Evolutionary conservation across 75 land plant genomes (phyloP), one percentile per base, ranked within the genome.

Genomic region (Cupressus sempervirens): DNA sequence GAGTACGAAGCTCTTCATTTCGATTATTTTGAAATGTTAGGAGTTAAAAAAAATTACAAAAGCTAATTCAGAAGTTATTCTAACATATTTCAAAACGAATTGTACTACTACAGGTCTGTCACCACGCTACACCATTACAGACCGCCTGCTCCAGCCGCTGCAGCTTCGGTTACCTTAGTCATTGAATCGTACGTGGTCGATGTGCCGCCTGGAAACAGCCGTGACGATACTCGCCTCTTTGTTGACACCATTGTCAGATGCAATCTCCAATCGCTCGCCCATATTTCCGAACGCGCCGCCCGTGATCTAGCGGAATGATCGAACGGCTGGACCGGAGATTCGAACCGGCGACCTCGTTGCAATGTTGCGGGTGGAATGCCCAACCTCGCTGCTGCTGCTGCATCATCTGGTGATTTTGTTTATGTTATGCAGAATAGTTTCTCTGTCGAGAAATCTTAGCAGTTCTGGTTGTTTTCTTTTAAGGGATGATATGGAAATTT

Each of bases 111-210:
- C 93, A 29, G 85, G 34, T 94, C 96, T 82, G 92, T 96, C 34
- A 96, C 97, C 29, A 88, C 94, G 40, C 89, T 96, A 50, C 53
- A 50, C 54, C 89, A 90, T 72, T 88, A 85, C 41, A 32, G 82
- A 68, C 13, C 76, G 46, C 68, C 84, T 26, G 41, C 43, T 40
- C 11, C 7, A 86, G 73, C 38, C 87, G 85, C 15, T 18, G 38
- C 88, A 2, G 62, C 62, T 4, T 68, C 86, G 65, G 84, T 90
- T 84, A 90, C 90, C 43, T 84, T 93, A 1, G 97, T 94, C 46
- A 58, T 95, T 84, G 97, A 95, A 76, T 95, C 97, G 41, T 95
- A 95, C 86, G 94, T 91, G 23, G 97, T 95, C 45, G 97, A 95
- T 65, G 90, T 95, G 86, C 97, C 97, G 50, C 90, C 84, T 20